Base-by-base conservation (phyloP, 805 yeast genomes). In the Wickerhamomyces silvicola region DNA sequence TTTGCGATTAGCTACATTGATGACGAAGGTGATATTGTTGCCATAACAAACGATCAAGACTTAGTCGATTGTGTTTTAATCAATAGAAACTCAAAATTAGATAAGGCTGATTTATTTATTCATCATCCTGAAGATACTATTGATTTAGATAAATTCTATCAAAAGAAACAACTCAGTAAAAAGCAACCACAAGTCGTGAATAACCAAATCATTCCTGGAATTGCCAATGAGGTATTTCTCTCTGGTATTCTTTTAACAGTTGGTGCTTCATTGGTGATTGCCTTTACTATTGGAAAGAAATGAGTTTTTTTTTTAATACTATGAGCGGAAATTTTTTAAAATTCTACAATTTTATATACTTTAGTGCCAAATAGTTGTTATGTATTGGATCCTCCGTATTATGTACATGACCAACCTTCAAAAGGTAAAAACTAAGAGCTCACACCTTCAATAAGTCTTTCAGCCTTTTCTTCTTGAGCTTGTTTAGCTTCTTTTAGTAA, bases 1-100 rank as follows among this genome's bases (percentile, higher is more conserved):
- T 79, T 75, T 55, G 86, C 85, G 1, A 70, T 85, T 32, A 78
- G 87, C 35, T 85, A 85, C 43, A 53, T 78, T 19, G 95, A 86
- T 48, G 94, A 85, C 47, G 95, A 86, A 47, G 81, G 83, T 10
- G 95, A 86, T 50, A 60, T 80, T 10, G 83, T 86, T 16, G 77
- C 85, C 1, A 73, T 86, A 23, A 81, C 92, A 0, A 70, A 81
- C 4, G 81, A 80, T 46, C 70, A 69, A 45, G 95, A 86, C 50
- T 66, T 86, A 36, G 48, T 63, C 14, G 94, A 85, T 42, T 84
- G 94, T 51, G 75, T 81, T n/a, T 54, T 57, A 31, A 67, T 80
- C 25, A 66, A 79, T 42, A 62, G 60, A 32, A 62, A 56, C 32
- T 49, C 70, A 20, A 61, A 66, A 7, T 54, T 60, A 26, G 78